Percentiles rank a stretch among this genome's conserved stretches.
Conservation (phyloP, 1,139 yeast genomes). For the Geotrichum klebahnii region DNA sequence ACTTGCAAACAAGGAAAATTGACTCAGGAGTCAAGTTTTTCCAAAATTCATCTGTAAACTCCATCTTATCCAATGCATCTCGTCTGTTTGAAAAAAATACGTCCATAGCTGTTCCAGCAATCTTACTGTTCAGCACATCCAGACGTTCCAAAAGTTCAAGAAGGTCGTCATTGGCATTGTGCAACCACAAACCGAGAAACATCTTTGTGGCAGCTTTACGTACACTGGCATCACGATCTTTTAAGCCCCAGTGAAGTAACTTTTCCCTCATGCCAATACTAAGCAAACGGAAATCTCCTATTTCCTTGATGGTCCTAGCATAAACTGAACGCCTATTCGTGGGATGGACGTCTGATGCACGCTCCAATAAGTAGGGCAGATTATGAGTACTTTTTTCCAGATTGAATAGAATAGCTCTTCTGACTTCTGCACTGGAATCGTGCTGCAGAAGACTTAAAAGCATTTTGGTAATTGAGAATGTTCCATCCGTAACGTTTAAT, state of each 20-base stretch:
- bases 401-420: conserved; percentile 77
- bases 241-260: conserved; percentile 75
- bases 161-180: conserved; percentile 63
- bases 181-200: conserved; percentile 71
- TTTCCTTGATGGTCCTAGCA: conserved; percentile 61
- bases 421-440: conserved; percentile 69
- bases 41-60: conserved; percentile 62
- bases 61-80: conserved; percentile 56
- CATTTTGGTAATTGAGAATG: conserved; percentile 40
- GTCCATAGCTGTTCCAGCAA: conserved; percentile 59
- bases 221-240: conserved; percentile 77
- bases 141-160: conserved; percentile 66
- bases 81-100: conserved; percentile 58
- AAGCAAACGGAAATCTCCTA: conserved; percentile 63
- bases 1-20: conserved; percentile 66
- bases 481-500: conserved; percentile 45
- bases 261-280: conserved; percentile 60
- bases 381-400: conserved; percentile 55
- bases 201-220: conserved; percentile 66
- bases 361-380: conserved; percentile 59
- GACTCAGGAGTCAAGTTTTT: conserved; percentile 66
- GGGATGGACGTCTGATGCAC: conserved; percentile 77
- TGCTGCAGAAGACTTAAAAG: conserved; percentile 58
- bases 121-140: conserved; percentile 63
- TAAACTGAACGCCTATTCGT: conserved; percentile 70